These are phyloP conservation scores for Leucosporidium yakuticum DNA, from an alignment of 768 basidiomycete species.

Conservation along the genomic window DNA sequence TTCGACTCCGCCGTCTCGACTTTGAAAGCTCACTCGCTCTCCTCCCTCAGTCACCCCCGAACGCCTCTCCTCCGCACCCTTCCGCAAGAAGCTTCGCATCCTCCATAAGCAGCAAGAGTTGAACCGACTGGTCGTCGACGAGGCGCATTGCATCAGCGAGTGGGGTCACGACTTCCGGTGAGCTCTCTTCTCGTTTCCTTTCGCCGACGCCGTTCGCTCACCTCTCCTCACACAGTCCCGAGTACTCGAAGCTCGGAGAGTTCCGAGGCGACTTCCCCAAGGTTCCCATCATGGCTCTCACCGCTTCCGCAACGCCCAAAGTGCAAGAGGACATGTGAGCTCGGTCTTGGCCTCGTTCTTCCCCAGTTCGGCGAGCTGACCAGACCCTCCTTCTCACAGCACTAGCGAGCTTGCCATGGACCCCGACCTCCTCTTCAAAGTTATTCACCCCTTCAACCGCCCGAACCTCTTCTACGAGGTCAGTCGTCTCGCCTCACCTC, in stretches of 20 bases:
- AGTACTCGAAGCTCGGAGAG: constrained; percentile 64
- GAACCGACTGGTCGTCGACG: constrained; percentile 72
- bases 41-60: constrained; percentile 57
- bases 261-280: constrained; percentile 59
- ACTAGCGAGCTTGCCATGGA: not conserved
- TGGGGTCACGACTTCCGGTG: constrained; percentile 58
- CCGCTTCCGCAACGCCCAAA: constrained; percentile 67
- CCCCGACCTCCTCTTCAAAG: not conserved
- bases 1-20: not conserved
- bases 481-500: not conserved
- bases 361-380: not conserved
- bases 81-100: constrained; percentile 51
- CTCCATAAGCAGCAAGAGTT: constrained; percentile 57
- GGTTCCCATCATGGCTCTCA: constrained; percentile 81
- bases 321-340: constrained; percentile 46
- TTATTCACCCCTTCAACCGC: constrained; percentile 71
- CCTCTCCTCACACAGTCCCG: constrained; percentile 57
- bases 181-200: not conserved
- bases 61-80: constrained; percentile 55
- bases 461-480: constrained; percentile 77
- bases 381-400: not conserved
- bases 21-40: constrained; percentile 45
- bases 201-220: not conserved
- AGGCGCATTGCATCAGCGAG: constrained; percentile 49
- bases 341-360: not conserved